phyloP scores from a whole-genome alignment of 257 asterid species.

The Ilex aquifolium region DNA sequence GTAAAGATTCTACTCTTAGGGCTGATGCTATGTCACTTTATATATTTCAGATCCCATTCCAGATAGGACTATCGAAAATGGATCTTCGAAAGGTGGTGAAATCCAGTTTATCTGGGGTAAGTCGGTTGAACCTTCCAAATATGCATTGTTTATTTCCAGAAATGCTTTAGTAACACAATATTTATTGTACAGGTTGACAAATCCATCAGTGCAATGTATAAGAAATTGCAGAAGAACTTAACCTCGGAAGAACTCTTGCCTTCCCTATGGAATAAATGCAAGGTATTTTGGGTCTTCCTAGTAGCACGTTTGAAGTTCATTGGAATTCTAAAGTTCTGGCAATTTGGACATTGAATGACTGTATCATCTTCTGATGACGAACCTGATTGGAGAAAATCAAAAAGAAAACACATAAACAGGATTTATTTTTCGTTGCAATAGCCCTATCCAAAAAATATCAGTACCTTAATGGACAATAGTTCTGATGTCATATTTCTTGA shows the following conservation, averaged over 20 bases:
- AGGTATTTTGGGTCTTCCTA: neutral
- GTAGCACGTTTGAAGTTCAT: too few relatives aligned
- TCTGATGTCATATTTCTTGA: too few relatives aligned
- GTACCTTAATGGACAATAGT: too few relatives aligned
- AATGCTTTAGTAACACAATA: conserved; percentile 7
- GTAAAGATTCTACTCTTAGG: too few relatives aligned
- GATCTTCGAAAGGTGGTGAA: conserved; percentile 90
- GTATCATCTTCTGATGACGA: too few relatives aligned
- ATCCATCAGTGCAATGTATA: conserved; percentile 72
- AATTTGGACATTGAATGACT: too few relatives aligned
- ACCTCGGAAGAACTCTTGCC: conserved; percentile 91
- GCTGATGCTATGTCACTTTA: neutral
- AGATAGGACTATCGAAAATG: conserved; percentile 74
- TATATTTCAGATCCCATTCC: conserved; percentile 73
- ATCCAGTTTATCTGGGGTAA: conserved; percentile 87
- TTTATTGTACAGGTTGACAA: conserved; percentile 70
- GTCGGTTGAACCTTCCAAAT: conserved; percentile 17
- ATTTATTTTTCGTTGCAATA: too few relatives aligned
- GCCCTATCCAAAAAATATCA: too few relatives aligned
- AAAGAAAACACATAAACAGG: too few relatives aligned
- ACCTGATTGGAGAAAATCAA: too few relatives aligned
- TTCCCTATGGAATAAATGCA: conserved; percentile 82
- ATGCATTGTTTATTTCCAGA: conserved; percentile 7
- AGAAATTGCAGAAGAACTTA: conserved; percentile 81
- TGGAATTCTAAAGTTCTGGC: too few relatives aligned